Evolutionary conservation across 805 yeast genomes (phyloP), one percentile per base, ranked within the genome.

Genomic region (Dipodascus geniculatus): DNA sequence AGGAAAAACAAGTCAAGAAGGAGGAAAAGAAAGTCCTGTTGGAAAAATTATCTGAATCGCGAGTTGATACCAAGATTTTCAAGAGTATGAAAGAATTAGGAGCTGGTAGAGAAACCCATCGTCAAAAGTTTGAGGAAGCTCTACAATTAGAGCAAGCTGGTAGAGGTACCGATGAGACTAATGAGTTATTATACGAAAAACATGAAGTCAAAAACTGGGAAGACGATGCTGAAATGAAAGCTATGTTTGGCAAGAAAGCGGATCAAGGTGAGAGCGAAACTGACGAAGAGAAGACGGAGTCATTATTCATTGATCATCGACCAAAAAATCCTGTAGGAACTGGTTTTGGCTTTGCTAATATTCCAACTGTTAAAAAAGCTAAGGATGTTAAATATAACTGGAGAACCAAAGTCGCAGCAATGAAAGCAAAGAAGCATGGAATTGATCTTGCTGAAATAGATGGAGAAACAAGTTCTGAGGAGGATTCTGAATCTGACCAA

Each of bases 1-100:
- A 57, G 61, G 95, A 89, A 55, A 95, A 87, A 69, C 96, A 89
- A 65, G 64, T 89, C 60, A 85, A 84, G 62, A 74, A 95, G 64
- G 96, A 91, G 66, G 98, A 91, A 69, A 86, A 86, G 67, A 85
- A 85, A 60, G 76, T 78, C 2, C 71, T 91, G 53, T 71, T 91
- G 48, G 81, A 83, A 58, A 89, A 88, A 65, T 72, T 91, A 47
- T 71, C 78, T 6, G 70, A 71, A 33, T 79, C 87, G 1, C 74
- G 76, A 54, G 76, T 91, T 49, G 96, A 90, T 63, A 80, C 96
- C 0, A 70, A 82, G 0, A 60, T 80, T 11, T 72, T 88, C 58
- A 82, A 79, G 23, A 82, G 93, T 35, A 79, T 95, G 20, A 89
- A 88, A 63, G 74, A 77, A 3, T 75, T 91, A 51, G 98, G 98